These are phyloP conservation scores for Euphorbia pulcherrima DNA, from an alignment of 345 rosid species.

Conservation along the genomic window DNA sequence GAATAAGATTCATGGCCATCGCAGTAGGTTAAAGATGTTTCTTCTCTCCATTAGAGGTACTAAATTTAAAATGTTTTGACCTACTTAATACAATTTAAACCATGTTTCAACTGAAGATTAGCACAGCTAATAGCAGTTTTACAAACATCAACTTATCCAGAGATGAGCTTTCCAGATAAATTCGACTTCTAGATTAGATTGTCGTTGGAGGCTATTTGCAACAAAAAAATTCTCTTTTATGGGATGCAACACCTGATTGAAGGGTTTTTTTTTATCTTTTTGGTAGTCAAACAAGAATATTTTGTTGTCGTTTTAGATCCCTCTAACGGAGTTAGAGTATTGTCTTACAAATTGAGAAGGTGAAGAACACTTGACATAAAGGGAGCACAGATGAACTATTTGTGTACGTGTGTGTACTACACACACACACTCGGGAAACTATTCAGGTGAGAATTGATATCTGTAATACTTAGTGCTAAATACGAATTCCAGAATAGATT, in stretches of 20 bases:
- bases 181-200: too few relatives aligned
- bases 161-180: background rate
- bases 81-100: too few relatives aligned
- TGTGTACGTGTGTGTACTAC: too few relatives aligned
- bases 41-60: too few relatives aligned
- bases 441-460: background rate
- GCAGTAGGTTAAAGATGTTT: too few relatives aligned
- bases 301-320: background rate
- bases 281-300: background rate
- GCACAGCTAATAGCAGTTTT: background rate
- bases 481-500: background rate
- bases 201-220: too few relatives aligned
- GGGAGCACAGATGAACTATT: too few relatives aligned
- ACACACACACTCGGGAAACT: background rate
- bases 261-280: background rate
- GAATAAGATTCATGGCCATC: too few relatives aligned
- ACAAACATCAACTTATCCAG: background rate
- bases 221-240: background rate
- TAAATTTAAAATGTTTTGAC: too few relatives aligned
- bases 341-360: background rate
- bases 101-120: background rate
- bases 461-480: background rate
- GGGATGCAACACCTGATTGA: background rate
- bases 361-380: background rate
- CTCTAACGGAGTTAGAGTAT: background rate